Conservation (phyloP, 139 green algal species). For the Trebouxia sp. region DNA sequence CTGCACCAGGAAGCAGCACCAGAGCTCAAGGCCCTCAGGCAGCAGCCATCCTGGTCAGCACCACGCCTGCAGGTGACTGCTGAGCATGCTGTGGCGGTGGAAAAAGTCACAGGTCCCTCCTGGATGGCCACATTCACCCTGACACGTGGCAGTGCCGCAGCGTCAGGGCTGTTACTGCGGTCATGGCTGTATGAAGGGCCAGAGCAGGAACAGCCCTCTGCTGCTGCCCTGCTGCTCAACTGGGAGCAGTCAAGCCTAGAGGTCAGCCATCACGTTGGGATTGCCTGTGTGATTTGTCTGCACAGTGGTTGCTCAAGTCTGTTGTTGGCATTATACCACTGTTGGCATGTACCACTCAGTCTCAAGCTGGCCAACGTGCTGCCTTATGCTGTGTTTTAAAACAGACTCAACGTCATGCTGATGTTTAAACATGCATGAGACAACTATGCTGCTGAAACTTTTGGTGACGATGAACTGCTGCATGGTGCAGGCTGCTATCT, state of each 20-base stretch:
- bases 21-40: slow-evolving; percentile 15
- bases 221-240: slow-evolving; percentile 30
- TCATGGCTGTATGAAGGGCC: not conserved
- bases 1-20: slow-evolving; percentile 33
- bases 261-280: not conserved
- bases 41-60: not conserved
- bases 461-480: too few species aligned
- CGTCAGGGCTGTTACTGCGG: slow-evolving; percentile 29
- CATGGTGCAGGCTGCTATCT: too few species aligned
- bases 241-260: slow-evolving; percentile 27
- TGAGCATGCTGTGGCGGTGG: not conserved
- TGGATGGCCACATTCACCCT: slow-evolving; percentile 21
- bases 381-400: too few species aligned
- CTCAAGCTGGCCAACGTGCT: too few species aligned
- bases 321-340: too few species aligned
- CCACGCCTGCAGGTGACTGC: not conserved
- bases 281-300: too few species aligned
- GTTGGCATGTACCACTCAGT: too few species aligned
- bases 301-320: too few species aligned
- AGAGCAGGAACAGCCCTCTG: not conserved
- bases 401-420: too few species aligned
- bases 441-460: too few species aligned
- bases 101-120: not conserved
- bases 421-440: too few species aligned
- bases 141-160: not conserved